phyloP scores from a whole-genome alignment of 78 protist species.

The Dictyostelium purpureum region DNA sequence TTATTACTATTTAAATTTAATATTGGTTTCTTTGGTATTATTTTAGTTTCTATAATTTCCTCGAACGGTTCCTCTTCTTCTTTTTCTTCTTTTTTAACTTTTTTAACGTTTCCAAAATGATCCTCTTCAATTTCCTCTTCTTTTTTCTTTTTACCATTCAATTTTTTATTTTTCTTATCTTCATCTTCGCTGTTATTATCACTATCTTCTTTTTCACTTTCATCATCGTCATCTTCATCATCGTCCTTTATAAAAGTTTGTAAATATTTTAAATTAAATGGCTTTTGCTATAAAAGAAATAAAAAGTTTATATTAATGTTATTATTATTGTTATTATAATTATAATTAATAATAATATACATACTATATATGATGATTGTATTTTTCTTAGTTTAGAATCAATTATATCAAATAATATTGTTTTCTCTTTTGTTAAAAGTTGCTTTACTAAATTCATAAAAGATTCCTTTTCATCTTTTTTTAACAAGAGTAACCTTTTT shows the following conservation, averaged over 20 bases:
- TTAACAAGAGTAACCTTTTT: neutral
- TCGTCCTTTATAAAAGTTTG: neutral
- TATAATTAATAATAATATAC: neutral
- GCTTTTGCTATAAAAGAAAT: neutral
- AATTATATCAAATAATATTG: neutral
- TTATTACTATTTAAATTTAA: neutral
- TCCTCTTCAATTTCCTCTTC: neutral
- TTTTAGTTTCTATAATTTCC: neutral
- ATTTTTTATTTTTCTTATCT: neutral
- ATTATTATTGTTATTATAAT: neutral
- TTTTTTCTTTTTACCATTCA: neutral
- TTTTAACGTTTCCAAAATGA: neutral
- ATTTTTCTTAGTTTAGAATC: conserved; percentile 3
- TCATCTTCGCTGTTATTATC: neutral
- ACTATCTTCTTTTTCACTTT: neutral
- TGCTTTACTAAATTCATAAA: neutral
- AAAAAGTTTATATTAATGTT: neutral
- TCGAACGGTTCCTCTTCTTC: neutral
- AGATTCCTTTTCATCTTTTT: neutral
- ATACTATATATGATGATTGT: neutral
- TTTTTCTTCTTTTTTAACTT: neutral
- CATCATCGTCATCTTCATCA: neutral
- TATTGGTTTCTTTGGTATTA: neutral
- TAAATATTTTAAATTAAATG: neutral
- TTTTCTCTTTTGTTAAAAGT: neutral